Evolutionary conservation across 192 early-diverging fungal species (phyloP), one percentile per base, ranked within the genome.

Genomic region (Kickxella alabastrina): DNA sequence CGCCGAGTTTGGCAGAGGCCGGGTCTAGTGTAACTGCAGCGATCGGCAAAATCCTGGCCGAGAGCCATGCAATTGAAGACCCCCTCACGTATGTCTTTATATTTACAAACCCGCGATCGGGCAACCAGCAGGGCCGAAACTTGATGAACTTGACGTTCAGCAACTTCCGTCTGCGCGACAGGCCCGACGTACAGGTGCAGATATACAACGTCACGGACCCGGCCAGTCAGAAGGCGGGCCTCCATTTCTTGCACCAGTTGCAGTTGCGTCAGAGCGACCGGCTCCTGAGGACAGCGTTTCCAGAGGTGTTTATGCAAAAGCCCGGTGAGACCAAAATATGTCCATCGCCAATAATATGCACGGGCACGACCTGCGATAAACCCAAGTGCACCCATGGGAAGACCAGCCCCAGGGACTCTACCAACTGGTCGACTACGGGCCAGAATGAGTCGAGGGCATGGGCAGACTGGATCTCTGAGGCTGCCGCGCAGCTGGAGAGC

Each of bases 31-130:
- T 34, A 10, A 22, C 66, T 14, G 49, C 54, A 19, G 43, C 49
- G 7, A 46, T 62, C 14, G 52, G 59, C 6, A 50, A 38, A n/a
- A 53, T 58, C 26, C 43, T 62, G 6, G 18, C 39, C 17, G 43
- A 34, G 19, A 23, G 28, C 28, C 45, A 47, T 10, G 34, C 54
- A 9, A 59, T 67, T 7, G 60, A 67, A 35, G 73, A 79, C 29
- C 84, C 86, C 3, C 75, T 60, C 10, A 60, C 79, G 2, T 83
- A 87, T 49, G 73, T 85, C 21, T 85, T 88, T 52, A 88, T 88
- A 19, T 88, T 88, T 60, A 82, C 82, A 25, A 88, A 88, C 57
- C 87, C 87, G n/a, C 57, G 79, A 7, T 84, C 82, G 0, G 87
- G 87, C 18, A 84, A 85, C 65, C 83, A 82, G 53, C 80, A 86